Evolutionary conservation across 805 yeast species (phyloP).

Genomic region (Ogataea pini): DNA sequence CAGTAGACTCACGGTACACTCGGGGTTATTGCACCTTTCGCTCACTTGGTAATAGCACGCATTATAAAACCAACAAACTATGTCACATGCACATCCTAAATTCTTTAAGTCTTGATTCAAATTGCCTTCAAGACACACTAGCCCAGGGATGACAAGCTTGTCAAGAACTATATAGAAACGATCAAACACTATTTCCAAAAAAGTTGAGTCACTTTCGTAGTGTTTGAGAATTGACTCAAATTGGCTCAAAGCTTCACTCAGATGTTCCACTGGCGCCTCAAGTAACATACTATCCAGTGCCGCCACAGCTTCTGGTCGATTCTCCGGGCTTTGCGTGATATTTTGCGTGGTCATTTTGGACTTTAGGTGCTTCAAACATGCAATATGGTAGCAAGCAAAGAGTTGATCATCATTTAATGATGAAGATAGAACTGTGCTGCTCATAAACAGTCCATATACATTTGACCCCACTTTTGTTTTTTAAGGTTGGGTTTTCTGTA

Average conservation of each 20-base stretch:
- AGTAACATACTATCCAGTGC: constrained; percentile 14
- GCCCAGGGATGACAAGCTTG: constrained; percentile 21
- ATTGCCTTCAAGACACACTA: constrained; percentile 8
- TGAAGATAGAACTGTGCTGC: background rate
- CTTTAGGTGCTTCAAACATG: background rate
- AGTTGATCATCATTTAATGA: background rate
- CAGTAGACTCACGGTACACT: constrained; percentile 13
- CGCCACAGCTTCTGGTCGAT: constrained; percentile 3
- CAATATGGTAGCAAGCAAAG: background rate
- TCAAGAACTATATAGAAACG: constrained; percentile 17
- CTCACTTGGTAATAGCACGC: constrained; percentile 14
- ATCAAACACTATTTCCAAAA: constrained; percentile 13
- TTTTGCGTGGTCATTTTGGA: background rate
- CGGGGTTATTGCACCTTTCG: constrained; percentile 8
- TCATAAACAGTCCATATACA: constrained; percentile 5
- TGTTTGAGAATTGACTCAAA: constrained; percentile 13
- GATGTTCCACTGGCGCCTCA: constrained; percentile 14
- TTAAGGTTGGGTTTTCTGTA: constrained; percentile 1
- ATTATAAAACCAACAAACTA: constrained; percentile 20
- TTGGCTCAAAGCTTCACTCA: constrained; percentile 7
- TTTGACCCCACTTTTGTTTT: background rate
- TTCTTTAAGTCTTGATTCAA: background rate
- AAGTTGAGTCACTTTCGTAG: constrained; percentile 15
- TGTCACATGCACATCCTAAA: constrained; percentile 14
- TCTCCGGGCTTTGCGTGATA: background rate